Evolutionary conservation across 805 yeast species (phyloP), one percentile per base, ranked within the genome.

Genomic region (Candida koratica): DNA sequence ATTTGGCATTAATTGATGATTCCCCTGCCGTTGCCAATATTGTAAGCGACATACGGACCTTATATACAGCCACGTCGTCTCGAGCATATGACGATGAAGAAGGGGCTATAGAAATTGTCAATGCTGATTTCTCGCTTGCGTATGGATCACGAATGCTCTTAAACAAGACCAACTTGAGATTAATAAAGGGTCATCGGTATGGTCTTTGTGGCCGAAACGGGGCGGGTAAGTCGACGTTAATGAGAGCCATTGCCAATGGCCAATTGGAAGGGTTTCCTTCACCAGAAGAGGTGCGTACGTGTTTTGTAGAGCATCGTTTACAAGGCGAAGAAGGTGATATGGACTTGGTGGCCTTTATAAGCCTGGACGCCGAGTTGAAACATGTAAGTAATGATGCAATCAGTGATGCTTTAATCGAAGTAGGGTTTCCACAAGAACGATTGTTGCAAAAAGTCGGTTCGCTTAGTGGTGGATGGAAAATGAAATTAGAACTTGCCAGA

Each of bases 191-290:
- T 52, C 97, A 86, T 66, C 78, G 98, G 64, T 90, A 90, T 56
- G 98, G 98, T 71, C 74, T 90, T 43, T 87, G 96, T 73, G 98
- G 98, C 58, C 75, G 97, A 67, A 90, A 90, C 59, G 98, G 98
- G 75, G 97, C 96, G 42, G 98, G 98, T 70, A 90, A 90, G 64
- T 88, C 97, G 10, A 90, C 98, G 11, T 72, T 90, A 53, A 88
- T 90, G 97, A 79, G 97, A 62, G 82, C 97, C 19, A 93, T 90
- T 53, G 87, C 96, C 37, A 86, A 87, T 55, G 97, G 97, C 40
- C 96, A 90, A 67, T 73, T 90, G 46, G 97, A 90, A 67, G 97
- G 97, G 4, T 90, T 93, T 79, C 98, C 98, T 28, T 83, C 85
- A 49, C 81, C 87, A 53, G 77, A 83, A 37, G 82, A 81, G 55